phyloP scores from a whole-genome alignment of 2,329 filamentous ascomycete genomes.

The Cladophialophora carrionii region DNA sequence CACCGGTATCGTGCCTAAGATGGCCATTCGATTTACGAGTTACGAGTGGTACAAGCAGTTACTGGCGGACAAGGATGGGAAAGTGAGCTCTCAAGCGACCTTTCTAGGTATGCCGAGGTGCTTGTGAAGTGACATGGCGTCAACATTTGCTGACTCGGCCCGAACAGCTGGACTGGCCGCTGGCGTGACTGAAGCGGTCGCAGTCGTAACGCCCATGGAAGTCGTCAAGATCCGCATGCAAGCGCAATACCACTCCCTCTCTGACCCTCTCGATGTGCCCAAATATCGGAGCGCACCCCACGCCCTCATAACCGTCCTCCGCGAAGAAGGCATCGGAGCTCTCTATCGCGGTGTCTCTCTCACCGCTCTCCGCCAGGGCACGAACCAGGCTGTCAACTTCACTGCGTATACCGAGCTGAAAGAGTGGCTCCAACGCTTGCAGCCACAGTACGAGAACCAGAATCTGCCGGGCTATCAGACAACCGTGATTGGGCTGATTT shows the following conservation, averaged over 20 bases:
- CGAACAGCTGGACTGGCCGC: constrained; percentile 79
- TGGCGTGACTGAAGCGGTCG: constrained; percentile 93
- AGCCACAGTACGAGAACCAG: constrained; percentile 67
- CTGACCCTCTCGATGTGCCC: constrained; percentile 90
- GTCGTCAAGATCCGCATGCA: constrained; percentile 98
- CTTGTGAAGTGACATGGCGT: background rate
- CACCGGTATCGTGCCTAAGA: constrained; percentile 96
- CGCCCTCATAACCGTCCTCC: constrained; percentile 81
- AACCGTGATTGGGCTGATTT: constrained; percentile 84
- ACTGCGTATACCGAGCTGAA: constrained; percentile 97
- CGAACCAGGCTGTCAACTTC: constrained; percentile 98
- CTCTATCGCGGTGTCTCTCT: constrained; percentile 92
- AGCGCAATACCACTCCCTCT: constrained; percentile 97
- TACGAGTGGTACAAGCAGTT: constrained; percentile 94
- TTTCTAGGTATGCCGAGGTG: constrained; percentile 60
- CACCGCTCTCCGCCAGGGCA: constrained; percentile 90
- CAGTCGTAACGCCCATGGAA: constrained; percentile 97
- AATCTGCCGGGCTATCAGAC: constrained; percentile 88
- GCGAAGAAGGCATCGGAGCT: constrained; percentile 84
- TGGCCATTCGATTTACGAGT: constrained; percentile 98
- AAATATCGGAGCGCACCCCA: constrained; percentile 96
- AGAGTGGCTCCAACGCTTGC: constrained; percentile 70
- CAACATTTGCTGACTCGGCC: background rate
- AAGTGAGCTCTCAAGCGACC: constrained; percentile 71
- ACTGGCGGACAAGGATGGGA: constrained; percentile 70